Evolutionary conservation across 129 eudicot genomes (phyloP).

Genomic region (Ambrosia artemisiifolia): DNA sequence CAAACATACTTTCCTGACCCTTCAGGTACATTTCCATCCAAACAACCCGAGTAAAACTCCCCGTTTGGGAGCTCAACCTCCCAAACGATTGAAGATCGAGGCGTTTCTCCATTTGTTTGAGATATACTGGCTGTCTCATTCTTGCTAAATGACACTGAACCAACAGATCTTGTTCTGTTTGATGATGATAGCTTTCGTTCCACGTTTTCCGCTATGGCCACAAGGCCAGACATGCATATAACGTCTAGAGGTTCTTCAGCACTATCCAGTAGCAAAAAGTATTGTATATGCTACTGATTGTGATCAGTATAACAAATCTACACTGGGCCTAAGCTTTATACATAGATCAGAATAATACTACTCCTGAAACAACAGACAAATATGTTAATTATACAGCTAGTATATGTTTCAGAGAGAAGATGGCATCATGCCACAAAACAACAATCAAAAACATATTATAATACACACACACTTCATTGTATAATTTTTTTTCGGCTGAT

Average conservation of each 20-base stretch:
- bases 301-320: neutral
- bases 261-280: neutral
- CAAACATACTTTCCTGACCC: constrained; percentile 78
- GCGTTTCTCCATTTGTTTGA: constrained; percentile 44
- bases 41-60: constrained; percentile 64
- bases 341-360: too few relatives aligned
- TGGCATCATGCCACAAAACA: neutral
- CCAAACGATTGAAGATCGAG: constrained; percentile 53
- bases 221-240: constrained; percentile 92
- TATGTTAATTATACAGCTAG: neutral
- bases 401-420: constrained; percentile 11
- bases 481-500: too few relatives aligned
- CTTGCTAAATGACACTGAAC: constrained; percentile 32
- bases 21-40: constrained; percentile 62
- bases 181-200: constrained; percentile 45
- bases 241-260: constrained; percentile 38
- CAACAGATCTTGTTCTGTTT: constrained; percentile 63
- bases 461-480: too few relatives aligned
- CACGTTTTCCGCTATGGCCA: constrained; percentile 49
- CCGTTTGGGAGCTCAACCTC: constrained; percentile 60
- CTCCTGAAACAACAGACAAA: neutral
- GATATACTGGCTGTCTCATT: constrained; percentile 23
- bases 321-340: too few relatives aligned
- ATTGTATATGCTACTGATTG: neutral
- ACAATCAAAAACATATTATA: neutral